Evolutionary conservation across 352 stramenopile genomes (phyloP).

Genomic region (Phytophthora quininea): DNA sequence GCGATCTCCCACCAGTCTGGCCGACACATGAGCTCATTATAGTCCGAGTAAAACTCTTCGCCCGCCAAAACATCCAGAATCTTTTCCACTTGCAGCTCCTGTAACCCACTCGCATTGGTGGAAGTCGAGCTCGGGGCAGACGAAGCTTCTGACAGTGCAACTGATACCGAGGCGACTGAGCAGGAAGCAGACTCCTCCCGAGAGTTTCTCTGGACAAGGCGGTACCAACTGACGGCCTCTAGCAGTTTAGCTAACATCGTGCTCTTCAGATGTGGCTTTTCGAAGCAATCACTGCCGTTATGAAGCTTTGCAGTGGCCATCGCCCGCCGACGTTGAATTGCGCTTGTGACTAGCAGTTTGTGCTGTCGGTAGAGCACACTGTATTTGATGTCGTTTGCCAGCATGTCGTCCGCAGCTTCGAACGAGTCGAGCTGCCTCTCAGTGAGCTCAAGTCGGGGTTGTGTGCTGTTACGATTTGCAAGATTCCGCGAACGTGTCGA

Average conservation of each 20-base stretch:
- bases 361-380: constrained; percentile 66
- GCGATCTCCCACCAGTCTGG: constrained; percentile 85
- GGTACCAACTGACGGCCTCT: constrained; percentile 86
- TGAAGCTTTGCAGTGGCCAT: constrained; percentile 56
- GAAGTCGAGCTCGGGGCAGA: constrained; percentile 32
- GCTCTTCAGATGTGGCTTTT: constrained; percentile 55
- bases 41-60: constrained; percentile 87
- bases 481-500: constrained; percentile 73
- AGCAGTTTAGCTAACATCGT: constrained; percentile 78
- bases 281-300: constrained; percentile 72
- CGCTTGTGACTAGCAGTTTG: constrained; percentile 48
- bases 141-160: constrained; percentile 20
- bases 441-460: constrained; percentile 81
- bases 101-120: constrained; percentile 38
- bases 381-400: constrained; percentile 82
- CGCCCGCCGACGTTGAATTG: constrained; percentile 54
- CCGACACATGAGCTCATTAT: constrained; percentile 78
- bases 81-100: constrained; percentile 76
- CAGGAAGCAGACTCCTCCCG: constrained; percentile 66
- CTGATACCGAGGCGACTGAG: constrained; percentile 40
- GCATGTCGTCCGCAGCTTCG: constrained; percentile 67
- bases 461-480: constrained; percentile 83
- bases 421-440: constrained; percentile 86
- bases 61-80: constrained; percentile 77
- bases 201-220: constrained; percentile 80